These are phyloP conservation scores for Backusella mclennaniae DNA, from an alignment of 192 early-diverging fungal species.

Conservation along the genomic window DNA sequence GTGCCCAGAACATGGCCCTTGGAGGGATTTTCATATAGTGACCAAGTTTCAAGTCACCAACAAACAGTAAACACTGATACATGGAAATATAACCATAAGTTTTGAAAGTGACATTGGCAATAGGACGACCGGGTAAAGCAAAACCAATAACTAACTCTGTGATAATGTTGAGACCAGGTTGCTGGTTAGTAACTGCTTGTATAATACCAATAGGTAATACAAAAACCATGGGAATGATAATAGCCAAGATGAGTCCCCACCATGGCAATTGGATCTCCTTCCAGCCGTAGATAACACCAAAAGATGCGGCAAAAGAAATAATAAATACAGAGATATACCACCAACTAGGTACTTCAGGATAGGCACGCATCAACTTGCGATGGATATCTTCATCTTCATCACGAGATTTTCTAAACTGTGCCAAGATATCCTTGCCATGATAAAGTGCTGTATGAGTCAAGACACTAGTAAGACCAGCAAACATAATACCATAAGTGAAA, in stretches of 20 bases:
- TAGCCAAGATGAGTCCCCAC: slow-evolving; percentile 70
- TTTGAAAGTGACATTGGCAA: slow-evolving; percentile 86
- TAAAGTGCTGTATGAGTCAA: slow-evolving; percentile 60
- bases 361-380: slow-evolving; percentile 65
- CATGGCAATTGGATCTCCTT: slow-evolving; percentile 61
- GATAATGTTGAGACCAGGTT: slow-evolving; percentile 81
- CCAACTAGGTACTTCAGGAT: slow-evolving; percentile 67
- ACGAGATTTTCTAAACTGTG: slow-evolving; percentile 39
- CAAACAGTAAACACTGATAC: slow-evolving; percentile 72
- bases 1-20: slow-evolving; percentile 56
- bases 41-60: slow-evolving; percentile 74
- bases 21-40: slow-evolving; percentile 76
- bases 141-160: slow-evolving; percentile 86
- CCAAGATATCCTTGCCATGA: slow-evolving; percentile 55
- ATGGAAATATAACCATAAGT: slow-evolving; percentile 79
- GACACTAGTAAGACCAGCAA: slow-evolving; percentile 53
- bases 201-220: slow-evolving; percentile 83
- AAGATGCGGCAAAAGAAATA: slow-evolving; percentile 38
- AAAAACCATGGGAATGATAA: slow-evolving; percentile 60
- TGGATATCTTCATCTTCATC: slow-evolving; percentile 59
- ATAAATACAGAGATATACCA: slow-evolving; percentile 54
- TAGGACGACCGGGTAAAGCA: slow-evolving; percentile 73
- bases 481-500: slow-evolving; percentile 49
- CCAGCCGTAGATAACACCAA: slow-evolving; percentile 48
- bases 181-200: slow-evolving; percentile 72